These are phyloP conservation scores for Pichia manshurica DNA, from an alignment of 805 yeast species.

Conservation along the genomic window DNA sequence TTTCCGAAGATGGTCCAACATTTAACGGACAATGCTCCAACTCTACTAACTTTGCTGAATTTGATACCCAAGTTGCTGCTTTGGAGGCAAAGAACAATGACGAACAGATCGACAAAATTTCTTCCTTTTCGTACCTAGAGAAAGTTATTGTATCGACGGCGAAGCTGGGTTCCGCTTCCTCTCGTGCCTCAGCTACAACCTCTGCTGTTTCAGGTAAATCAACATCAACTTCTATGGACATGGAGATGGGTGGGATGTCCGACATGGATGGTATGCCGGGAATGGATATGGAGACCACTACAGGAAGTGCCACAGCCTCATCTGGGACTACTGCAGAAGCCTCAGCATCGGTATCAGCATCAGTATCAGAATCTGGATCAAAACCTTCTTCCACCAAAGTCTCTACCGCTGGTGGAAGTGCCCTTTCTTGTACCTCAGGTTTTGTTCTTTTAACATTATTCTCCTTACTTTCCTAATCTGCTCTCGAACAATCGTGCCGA, in stretches of 20 bases:
- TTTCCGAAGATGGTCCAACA: slow-evolving; percentile 23
- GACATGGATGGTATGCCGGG: slow-evolving; percentile 61
- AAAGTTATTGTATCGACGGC: background rate
- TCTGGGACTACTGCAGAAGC: background rate
- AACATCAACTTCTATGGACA: too few relatives aligned
- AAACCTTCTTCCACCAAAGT: background rate
- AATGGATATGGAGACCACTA: slow-evolving; percentile 23
- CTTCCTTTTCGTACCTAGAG: background rate
- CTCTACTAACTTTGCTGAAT: slow-evolving; percentile 15
- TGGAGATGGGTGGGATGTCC: slow-evolving; percentile 54
- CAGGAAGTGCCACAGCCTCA: background rate
- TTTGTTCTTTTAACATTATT: background rate
- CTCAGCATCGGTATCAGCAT: background rate
- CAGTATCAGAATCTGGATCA: background rate
- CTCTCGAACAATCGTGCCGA: background rate
- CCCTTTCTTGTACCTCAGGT: background rate
- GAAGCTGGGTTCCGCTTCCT: background rate
- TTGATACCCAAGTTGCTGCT: background rate
- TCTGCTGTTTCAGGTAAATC: background rate
- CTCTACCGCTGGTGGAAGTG: background rate
- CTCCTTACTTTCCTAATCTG: background rate
- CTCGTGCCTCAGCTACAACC: background rate
- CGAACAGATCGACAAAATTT: background rate
- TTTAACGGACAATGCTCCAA: slow-evolving; percentile 28
- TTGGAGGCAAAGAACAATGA: background rate